These are phyloP conservation scores for Trichoderma harzianum DNA, from an alignment of 2,329 filamentous ascomycete species.

Conservation along the genomic window DNA sequence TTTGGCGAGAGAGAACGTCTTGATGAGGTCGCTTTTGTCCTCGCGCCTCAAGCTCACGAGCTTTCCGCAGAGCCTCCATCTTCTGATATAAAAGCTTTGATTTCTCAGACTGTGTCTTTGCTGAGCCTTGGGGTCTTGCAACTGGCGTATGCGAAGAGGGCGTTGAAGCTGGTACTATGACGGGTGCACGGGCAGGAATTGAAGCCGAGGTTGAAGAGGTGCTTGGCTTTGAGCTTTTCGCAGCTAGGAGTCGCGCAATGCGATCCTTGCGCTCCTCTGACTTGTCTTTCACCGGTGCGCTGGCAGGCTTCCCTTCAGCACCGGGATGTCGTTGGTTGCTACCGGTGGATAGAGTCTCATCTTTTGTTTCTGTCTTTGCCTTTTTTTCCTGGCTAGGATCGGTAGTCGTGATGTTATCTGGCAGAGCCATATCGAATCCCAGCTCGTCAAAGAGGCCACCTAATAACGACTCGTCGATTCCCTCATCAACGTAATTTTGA, in stretches of 20 bases:
- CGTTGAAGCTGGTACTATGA: conserved; percentile 11
- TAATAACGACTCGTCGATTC: conserved; percentile 62
- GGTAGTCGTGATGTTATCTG: background rate
- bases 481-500: conserved; percentile 69
- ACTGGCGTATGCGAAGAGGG: background rate
- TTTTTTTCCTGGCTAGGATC: background rate
- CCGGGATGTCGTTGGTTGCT: background rate
- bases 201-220: conserved; percentile 19
- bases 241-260: conserved; percentile 72
- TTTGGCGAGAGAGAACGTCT: conserved; percentile 12
- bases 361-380: background rate
- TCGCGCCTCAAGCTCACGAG: conserved; percentile 48
- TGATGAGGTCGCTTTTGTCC: conserved; percentile 28
- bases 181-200: background rate
- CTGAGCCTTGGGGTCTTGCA: background rate
- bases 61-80: conserved; percentile 69
- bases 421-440: conserved; percentile 48
- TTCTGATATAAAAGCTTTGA: conserved; percentile 71
- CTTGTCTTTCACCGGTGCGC: conserved; percentile 26
- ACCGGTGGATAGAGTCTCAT: background rate
- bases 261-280: conserved; percentile 69
- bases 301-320: background rate
- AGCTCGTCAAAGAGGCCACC: conserved; percentile 65
- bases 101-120: conserved; percentile 57
- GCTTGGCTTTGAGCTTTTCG: conserved; percentile 57